These are phyloP conservation scores for Sanguinoderma infundibulare DNA, from an alignment of 1,284 basidiomycete species.

Conservation along the genomic window DNA sequence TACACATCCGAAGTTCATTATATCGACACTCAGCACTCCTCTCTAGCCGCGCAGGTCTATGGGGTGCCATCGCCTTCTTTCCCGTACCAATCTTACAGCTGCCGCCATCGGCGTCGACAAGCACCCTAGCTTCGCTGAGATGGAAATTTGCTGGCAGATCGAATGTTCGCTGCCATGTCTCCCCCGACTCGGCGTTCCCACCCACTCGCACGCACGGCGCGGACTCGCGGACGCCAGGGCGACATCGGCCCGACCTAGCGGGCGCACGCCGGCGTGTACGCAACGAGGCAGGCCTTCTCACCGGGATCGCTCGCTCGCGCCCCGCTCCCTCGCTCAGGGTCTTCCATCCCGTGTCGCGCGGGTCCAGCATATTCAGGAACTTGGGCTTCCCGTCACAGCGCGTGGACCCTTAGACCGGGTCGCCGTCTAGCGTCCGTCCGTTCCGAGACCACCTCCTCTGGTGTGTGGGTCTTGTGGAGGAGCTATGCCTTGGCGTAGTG, in stretches of 20 bases:
- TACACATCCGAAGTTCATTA: background rate
- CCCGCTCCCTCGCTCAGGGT: constrained; percentile 3
- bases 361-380: constrained; percentile 3
- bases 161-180: constrained; percentile 4
- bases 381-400: background rate
- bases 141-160: constrained; percentile 8
- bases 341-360: background rate
- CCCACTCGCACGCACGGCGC: constrained; percentile 10
- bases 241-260: constrained; percentile 15
- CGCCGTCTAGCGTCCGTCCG: constrained; percentile 1
- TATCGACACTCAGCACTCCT: background rate
- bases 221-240: constrained; percentile 1
- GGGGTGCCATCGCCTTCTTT: background rate
- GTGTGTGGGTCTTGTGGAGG: background rate
- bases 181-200: background rate
- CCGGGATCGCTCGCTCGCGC: constrained; percentile 5
- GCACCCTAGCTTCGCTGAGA: constrained; percentile 15
- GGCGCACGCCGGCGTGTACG: constrained; percentile 15
- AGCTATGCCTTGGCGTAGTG: background rate
- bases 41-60: background rate
- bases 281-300: constrained; percentile 20
- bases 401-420: constrained; percentile 1
- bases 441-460: background rate
- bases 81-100: constrained; percentile 8
- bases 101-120: constrained; percentile 6